A percentile compares a stretch with the other conserved stretches of the same genome.
Evolutionary conservation across 1,284 basidiomycete species (phyloP).

Genomic region (Moesziomyces sp.): DNA sequence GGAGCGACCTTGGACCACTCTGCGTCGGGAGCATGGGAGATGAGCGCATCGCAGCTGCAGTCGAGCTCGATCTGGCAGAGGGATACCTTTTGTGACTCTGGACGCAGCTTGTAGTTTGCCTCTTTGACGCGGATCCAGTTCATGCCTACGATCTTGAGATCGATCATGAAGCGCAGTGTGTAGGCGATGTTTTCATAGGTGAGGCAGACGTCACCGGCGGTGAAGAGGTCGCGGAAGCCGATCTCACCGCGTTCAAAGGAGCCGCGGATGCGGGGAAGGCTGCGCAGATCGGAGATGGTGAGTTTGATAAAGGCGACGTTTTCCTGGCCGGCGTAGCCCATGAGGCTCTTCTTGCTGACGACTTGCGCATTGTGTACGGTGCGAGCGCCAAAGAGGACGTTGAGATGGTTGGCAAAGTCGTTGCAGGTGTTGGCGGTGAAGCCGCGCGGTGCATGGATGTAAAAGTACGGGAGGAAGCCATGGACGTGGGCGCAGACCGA

Average conservation of each 20-base stretch:
- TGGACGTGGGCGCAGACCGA: conserved; percentile 66
- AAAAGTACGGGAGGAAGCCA: conserved; percentile 67
- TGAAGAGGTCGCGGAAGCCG: conserved; percentile 62
- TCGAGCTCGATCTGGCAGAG: conserved; percentile 66
- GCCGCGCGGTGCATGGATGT: conserved; percentile 62
- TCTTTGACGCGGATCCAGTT: conserved; percentile 64
- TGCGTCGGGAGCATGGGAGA: conserved; percentile 62
- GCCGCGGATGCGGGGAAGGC: conserved; percentile 59
- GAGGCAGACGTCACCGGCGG: conserved; percentile 55
- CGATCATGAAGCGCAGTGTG: conserved; percentile 67
- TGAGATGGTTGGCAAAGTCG: conserved; percentile 64
- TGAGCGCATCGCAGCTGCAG: conserved; percentile 57
- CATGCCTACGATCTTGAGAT: conserved; percentile 66
- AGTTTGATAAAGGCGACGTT: conserved; percentile 65
- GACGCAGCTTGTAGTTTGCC: conserved; percentile 60
- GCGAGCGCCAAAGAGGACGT: conserved; percentile 55
- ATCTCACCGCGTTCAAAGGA: conserved; percentile 65
- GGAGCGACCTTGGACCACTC: conserved; percentile 66
- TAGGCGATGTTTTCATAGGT: conserved; percentile 67
- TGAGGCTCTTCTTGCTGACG: conserved; percentile 61
- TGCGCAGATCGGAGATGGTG: conserved; percentile 58
- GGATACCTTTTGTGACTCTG: conserved; percentile 49
- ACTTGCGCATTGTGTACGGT: conserved; percentile 52
- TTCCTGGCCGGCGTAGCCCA: conserved; percentile 63
- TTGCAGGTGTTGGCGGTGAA: conserved; percentile 58